Evolutionary conservation across 192 early-diverging fungal genomes (phyloP).

Genomic region (Backusella mclennaniae): DNA sequence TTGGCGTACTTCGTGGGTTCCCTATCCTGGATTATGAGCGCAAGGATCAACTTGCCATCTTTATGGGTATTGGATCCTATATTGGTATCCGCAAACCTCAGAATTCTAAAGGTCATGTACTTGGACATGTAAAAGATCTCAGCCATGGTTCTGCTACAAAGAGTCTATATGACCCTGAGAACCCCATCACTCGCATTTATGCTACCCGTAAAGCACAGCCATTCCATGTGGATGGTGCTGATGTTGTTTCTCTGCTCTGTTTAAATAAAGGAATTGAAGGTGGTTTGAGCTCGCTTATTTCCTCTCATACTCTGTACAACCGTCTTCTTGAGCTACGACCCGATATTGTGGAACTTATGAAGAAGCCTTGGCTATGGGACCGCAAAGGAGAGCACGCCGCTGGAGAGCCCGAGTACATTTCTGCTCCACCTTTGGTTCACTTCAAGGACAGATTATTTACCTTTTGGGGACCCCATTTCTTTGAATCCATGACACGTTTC

Average conservation of each 20-base stretch:
- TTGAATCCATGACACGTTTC: constrained; percentile 32
- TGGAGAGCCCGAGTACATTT: constrained; percentile 16
- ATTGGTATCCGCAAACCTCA: constrained; percentile 33
- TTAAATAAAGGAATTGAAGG: constrained; percentile 28
- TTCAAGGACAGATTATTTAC: constrained; percentile 33
- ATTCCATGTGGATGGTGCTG: constrained; percentile 38
- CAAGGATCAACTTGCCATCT: constrained; percentile 29
- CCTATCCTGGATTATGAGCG: constrained; percentile 19
- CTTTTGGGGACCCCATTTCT: constrained; percentile 39
- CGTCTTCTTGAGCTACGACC: constrained; percentile 18
- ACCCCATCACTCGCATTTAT: constrained; percentile 36
- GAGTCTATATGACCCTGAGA: constrained; percentile 22
- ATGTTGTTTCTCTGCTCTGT: constrained; percentile 36
- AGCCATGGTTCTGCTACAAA: constrained; percentile 27
- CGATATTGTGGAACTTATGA: constrained; percentile 33
- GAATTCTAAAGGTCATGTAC: constrained; percentile 33
- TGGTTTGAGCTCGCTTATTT: constrained; percentile 32
- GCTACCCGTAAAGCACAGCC: constrained; percentile 41
- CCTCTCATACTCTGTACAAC: constrained; percentile 43
- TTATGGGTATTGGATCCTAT: constrained; percentile 41
- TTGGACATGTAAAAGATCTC: constrained; percentile 40
- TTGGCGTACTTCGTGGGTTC: constrained; percentile 27
- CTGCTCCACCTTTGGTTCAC: constrained; percentile 19
- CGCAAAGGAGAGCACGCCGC: constrained; percentile 31
- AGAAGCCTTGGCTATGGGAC: constrained; percentile 37